A percentile compares a stretch with the other conserved stretches of the same genome.
Conservation (phyloP, 768 basidiomycete genomes). For the Mycena capillaripes region DNA sequence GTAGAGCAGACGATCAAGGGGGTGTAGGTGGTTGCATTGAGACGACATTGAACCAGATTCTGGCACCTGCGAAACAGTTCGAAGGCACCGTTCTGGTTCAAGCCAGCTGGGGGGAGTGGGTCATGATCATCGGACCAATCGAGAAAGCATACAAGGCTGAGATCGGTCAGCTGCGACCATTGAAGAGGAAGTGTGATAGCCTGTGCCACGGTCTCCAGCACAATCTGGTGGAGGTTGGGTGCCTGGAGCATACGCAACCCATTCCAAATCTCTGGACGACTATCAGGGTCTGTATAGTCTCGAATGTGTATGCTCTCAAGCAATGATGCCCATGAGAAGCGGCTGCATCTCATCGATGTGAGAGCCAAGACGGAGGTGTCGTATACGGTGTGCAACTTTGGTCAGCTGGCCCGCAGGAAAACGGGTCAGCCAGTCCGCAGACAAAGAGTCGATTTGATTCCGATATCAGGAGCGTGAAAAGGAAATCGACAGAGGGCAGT, state of each 20-base stretch:
- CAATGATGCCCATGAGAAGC: too few species aligned
- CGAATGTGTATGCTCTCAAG: not conserved
- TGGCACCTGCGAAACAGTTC: slow-evolving; percentile 1
- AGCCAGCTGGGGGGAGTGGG: not conserved
- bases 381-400: too few species aligned
- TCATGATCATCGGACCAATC: not conserved
- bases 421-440: too few species aligned
- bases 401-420: not conserved
- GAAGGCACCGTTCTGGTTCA: not conserved
- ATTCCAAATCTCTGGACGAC: not conserved
- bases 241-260: not conserved
- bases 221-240: not conserved
- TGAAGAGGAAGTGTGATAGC: not conserved
- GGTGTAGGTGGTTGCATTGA: not conserved
- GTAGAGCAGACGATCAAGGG: not conserved
- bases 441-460: too few species aligned
- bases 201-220: not conserved
- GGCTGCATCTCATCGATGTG: too few species aligned
- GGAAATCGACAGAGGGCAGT: slow-evolving; percentile 3
- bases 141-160: not conserved
- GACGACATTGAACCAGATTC: not conserved
- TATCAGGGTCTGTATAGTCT: not conserved
- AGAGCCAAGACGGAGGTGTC: too few species aligned
- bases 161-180: slow-evolving; percentile 14
- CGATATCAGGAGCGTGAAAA: too few species aligned